These are phyloP conservation scores for Meira miltonrushii DNA, from an alignment of 1,284 basidiomycete species.

Conservation along the genomic window DNA sequence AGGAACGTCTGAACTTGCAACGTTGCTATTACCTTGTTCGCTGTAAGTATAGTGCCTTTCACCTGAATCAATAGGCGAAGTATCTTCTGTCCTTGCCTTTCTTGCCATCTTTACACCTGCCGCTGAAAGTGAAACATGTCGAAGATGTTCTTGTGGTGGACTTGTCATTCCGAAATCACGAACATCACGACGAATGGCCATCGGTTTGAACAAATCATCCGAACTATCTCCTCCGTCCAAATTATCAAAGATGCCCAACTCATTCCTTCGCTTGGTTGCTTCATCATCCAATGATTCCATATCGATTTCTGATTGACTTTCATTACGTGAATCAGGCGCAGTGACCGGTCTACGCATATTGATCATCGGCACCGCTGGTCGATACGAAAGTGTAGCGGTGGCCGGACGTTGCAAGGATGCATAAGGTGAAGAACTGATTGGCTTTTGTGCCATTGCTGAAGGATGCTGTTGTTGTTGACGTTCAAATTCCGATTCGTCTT, in stretches of 20 bases:
- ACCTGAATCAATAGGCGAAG: not conserved
- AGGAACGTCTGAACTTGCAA: not conserved
- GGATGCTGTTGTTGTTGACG: too few species aligned
- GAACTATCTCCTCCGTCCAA: slow-evolving; percentile 15
- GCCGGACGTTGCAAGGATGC: too few species aligned
- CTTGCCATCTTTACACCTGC: not conserved
- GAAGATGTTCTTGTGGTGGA: slow-evolving; percentile 36
- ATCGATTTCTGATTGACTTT: not conserved
- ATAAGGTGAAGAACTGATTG: too few species aligned
- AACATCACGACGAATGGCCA: slow-evolving; percentile 31
- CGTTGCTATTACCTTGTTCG: slow-evolving; percentile 23
- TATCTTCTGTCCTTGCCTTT: not conserved
- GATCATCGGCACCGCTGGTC: too few species aligned
- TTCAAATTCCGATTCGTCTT: too few species aligned
- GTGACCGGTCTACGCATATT: too few species aligned
- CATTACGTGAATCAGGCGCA: too few species aligned
- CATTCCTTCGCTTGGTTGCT: not conserved
- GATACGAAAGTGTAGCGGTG: too few species aligned
- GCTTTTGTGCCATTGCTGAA: too few species aligned
- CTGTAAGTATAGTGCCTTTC: not conserved
- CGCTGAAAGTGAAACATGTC: slow-evolving; percentile 17
- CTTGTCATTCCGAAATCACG: slow-evolving; percentile 40
- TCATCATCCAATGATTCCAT: not conserved
- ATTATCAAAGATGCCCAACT: slow-evolving; percentile 8
- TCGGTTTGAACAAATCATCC: slow-evolving; percentile 12